phyloP scores from a whole-genome alignment of 257 asterid genomes.

The Primulina huaijiensis region DNA sequence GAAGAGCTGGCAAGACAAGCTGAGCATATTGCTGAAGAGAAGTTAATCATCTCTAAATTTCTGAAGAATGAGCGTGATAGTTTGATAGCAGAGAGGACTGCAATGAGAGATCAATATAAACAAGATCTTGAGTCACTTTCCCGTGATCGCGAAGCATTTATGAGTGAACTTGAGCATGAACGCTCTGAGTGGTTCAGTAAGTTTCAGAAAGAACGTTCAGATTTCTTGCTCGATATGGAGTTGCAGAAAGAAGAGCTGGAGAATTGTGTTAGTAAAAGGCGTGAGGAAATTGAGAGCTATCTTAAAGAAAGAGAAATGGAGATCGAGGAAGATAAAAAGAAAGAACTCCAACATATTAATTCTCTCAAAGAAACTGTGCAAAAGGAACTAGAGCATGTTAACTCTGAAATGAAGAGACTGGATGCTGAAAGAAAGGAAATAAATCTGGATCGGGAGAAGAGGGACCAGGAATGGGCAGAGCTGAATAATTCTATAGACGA shows the following conservation, averaged over 20 bases:
- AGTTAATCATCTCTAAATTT: slow-evolving; percentile 52
- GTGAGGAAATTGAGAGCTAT: slow-evolving; percentile 78
- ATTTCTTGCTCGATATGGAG: slow-evolving; percentile 65
- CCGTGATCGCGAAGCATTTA: slow-evolving; percentile 70
- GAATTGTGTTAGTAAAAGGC: slow-evolving; percentile 58
- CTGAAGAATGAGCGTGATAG: slow-evolving; percentile 74
- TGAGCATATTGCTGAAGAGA: slow-evolving; percentile 75
- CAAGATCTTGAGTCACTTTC: slow-evolving; percentile 70
- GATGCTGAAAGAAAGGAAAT: slow-evolving; percentile 71
- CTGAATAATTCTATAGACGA: slow-evolving; percentile 68
- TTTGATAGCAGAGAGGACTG: slow-evolving; percentile 68
- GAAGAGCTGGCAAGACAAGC: slow-evolving; percentile 72
- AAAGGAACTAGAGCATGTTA: slow-evolving; percentile 75
- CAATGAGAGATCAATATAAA: slow-evolving; percentile 61
- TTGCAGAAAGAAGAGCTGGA: slow-evolving; percentile 77
- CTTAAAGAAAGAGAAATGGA: slow-evolving; percentile 64
- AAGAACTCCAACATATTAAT: slow-evolving; percentile 56
- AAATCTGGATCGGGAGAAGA: slow-evolving; percentile 68
- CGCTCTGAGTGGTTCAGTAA: slow-evolving; percentile 72
- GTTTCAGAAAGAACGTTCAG: slow-evolving; percentile 76
- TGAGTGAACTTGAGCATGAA: slow-evolving; percentile 65
- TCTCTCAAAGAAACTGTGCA: slow-evolving; percentile 55
- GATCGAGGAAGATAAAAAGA: slow-evolving; percentile 69
- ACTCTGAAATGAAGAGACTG: slow-evolving; percentile 68
- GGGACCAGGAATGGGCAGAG: slow-evolving; percentile 86